Evolutionary conservation across 352 stramenopile genomes (phyloP), one percentile per base, ranked within the genome.

Genomic region (Phytophthora kernoviae): DNA sequence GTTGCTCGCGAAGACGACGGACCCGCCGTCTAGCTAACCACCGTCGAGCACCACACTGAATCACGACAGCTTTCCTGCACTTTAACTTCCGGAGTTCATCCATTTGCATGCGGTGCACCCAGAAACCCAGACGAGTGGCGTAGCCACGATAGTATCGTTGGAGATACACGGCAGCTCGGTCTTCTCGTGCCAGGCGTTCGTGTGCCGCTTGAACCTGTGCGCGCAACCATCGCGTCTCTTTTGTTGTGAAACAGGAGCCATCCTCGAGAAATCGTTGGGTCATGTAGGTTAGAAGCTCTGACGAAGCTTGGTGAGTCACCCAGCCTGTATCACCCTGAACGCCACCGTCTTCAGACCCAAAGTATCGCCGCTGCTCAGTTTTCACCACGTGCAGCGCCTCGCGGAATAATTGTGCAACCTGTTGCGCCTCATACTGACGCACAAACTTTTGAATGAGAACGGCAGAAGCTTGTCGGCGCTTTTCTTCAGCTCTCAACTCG

Each of bases 141-240:
- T 73, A 88, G 5, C 81, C 81, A 1, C 81, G 76, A 50, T 79
- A 90, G 24, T 67, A 58, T 30, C 76, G 81, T 53, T 90, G 81
- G 0, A 90, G 54, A 41, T 78, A 68, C 20, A 88, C 70, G 12
- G 79, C 55, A 7, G 76, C 72, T 4, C 27, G 32, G 32, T 87
- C 75, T 49, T 90, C 81, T 1, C 20, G 55, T 12, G 45, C 18
- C 41, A 90, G 68, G 15, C 83, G 70, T 14, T 62, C 37, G 8
- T 54, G 54, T 0, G 65, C 54, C 26, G 65, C 62, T 10, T 72
- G 49, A 34, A 90, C 70, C 34, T 80, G 68, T 12, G 43, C 43
- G 7, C 70, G 60, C 12, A 90, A 53, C 71, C 75, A 82, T 30
- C 69, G 44, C 15, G 67, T 49, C 49, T 88, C 72, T 33, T 77